A percentile compares a stretch with the other conserved stretches of the same genome.
phyloP scores from a whole-genome alignment of 495 filamentous ascomycete genomes.

The Penicillium silybi region DNA sequence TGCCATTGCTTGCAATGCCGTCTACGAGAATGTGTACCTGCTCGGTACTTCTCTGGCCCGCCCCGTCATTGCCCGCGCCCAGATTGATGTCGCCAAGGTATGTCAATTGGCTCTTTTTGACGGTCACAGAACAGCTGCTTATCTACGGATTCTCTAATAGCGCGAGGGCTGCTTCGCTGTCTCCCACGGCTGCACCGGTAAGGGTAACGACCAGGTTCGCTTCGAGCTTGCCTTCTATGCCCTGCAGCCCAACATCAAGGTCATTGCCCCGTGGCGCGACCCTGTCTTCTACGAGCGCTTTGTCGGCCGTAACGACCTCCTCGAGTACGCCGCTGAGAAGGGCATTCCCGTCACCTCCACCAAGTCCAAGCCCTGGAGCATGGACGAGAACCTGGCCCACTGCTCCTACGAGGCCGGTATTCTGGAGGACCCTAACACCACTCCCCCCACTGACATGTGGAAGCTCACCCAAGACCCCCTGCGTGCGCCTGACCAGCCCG shows the following conservation, averaged over 20 bases:
- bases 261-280: constrained; percentile 86
- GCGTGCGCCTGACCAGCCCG: constrained; percentile 70
- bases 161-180: constrained; percentile 50
- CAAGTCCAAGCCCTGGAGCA: constrained; percentile 79
- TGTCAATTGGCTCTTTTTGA: constrained; percentile 15
- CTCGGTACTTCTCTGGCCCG: constrained; percentile 79
- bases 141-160: constrained; percentile 12
- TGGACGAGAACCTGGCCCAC: constrained; percentile 86
- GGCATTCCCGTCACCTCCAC: constrained; percentile 84
- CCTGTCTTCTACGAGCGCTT: constrained; percentile 81
- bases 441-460: constrained; percentile 80
- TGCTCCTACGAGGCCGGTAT: constrained; percentile 86
- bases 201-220: constrained; percentile 84
- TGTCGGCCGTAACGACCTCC: constrained; percentile 79
- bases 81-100: constrained; percentile 63
- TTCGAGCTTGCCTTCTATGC: constrained; percentile 80
- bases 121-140: neutral
- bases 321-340: constrained; percentile 75
- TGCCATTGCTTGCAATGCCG: constrained; percentile 78
- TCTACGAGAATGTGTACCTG: constrained; percentile 80
- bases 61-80: constrained; percentile 81
- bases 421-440: constrained; percentile 47
- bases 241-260: constrained; percentile 70
- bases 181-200: constrained; percentile 80
- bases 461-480: constrained; percentile 71